phyloP scores from a whole-genome alignment of 768 basidiomycete genomes.

The Serendipita sp. region DNA sequence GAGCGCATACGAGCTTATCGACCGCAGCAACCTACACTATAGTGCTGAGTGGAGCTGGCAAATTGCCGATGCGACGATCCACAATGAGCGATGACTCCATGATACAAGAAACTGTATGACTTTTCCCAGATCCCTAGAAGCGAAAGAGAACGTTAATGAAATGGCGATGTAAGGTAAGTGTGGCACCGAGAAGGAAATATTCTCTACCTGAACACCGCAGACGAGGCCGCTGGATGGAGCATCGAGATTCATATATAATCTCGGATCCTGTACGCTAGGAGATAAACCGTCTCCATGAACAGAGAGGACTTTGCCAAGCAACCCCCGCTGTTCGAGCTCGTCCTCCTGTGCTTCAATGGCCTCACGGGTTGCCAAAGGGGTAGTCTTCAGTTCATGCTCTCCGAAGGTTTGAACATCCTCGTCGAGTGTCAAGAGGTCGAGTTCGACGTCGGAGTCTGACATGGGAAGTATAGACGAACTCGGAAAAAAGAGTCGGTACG shows the following conservation, averaged over 20 bases:
- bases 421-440: not conserved
- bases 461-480: too few relatives aligned
- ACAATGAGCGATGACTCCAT: slow-evolving; percentile 53
- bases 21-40: slow-evolving; percentile 23
- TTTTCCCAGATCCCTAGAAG: slow-evolving; percentile 48
- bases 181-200: too few relatives aligned
- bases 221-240: slow-evolving; percentile 59
- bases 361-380: not conserved
- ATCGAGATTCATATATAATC: slow-evolving; percentile 21
- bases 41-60: slow-evolving; percentile 40
- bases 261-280: not conserved
- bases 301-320: not conserved
- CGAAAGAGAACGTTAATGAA: not conserved
- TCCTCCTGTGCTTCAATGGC: not conserved
- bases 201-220: slow-evolving; percentile 31
- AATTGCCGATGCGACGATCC: slow-evolving; percentile 30
- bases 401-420: not conserved
- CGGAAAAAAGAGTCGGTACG: too few relatives aligned
- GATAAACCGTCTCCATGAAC: not conserved
- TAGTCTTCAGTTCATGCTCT: not conserved
- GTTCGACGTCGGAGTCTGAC: not conserved
- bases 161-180: not conserved
- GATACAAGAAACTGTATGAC: slow-evolving; percentile 50
- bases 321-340: not conserved
- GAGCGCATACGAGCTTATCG: not conserved